These are phyloP conservation scores for Flaveria bidentis DNA, from an alignment of 129 eudicot genomes.

Conservation along the genomic window DNA sequence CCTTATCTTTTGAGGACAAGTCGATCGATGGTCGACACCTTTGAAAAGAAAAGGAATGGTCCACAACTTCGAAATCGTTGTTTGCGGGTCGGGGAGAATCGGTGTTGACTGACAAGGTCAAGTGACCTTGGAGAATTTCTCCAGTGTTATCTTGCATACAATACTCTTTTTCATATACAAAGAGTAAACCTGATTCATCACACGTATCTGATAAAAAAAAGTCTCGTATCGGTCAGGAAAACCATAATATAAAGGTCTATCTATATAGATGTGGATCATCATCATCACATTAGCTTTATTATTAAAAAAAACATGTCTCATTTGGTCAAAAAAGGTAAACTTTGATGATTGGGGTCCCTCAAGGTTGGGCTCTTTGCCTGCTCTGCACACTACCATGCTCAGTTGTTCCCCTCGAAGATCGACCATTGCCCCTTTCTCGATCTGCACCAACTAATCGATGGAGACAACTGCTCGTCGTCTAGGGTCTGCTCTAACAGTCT, in stretches of 20 bases:
- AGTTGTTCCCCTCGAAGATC: not conserved
- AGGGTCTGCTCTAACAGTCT: not conserved
- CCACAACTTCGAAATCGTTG: not conserved
- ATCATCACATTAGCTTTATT: not conserved
- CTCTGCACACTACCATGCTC: constrained; percentile 8
- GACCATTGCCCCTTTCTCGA: not conserved
- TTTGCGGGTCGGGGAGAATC: no score
- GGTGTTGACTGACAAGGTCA: no score
- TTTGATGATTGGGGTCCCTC: not conserved
- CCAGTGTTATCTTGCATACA: no score
- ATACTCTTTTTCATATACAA: no score
- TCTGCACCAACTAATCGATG: no score
- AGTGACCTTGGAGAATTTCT: no score
- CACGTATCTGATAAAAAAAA: no score
- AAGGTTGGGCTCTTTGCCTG: not conserved
- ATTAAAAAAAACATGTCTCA: not conserved
- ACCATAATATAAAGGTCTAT: constrained; percentile 10
- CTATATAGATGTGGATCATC: constrained; percentile 15
- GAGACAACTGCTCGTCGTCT: no score
- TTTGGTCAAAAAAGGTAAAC: constrained; percentile 11
- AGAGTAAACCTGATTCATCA: no score
- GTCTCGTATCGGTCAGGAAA: not conserved
- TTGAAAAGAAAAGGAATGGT: not conserved
- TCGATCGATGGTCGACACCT: not conserved
- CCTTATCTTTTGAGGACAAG: not conserved